phyloP scores from a whole-genome alignment of 345 rosid species.

The Citropsis articulata region DNA sequence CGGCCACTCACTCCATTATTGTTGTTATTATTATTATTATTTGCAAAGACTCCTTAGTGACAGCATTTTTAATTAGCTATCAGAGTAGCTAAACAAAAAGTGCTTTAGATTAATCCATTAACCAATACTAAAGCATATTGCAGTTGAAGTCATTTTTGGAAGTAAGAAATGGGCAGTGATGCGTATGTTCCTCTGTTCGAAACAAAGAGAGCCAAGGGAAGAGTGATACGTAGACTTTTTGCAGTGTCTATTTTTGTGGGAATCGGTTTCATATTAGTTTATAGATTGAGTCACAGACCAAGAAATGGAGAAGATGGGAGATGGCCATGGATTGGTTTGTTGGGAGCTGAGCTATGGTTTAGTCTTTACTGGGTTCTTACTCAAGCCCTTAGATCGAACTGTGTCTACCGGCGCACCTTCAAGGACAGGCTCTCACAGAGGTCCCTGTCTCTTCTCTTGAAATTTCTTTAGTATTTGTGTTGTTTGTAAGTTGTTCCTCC shows the following conservation, averaged over 20 bases:
- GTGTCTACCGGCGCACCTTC: constrained; percentile 32
- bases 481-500: neutral
- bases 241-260: constrained; percentile 29
- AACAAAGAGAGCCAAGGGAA: constrained; percentile 30
- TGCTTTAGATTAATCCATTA: neutral
- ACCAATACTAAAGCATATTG: neutral
- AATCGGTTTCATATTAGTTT: constrained; percentile 29
- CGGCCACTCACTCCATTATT: neutral
- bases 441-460: constrained; percentile 10
- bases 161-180: constrained; percentile 15
- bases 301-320: constrained; percentile 19
- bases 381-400: constrained; percentile 48
- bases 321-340: constrained; percentile 50
- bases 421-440: constrained; percentile 47
- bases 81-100: no score
- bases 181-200: constrained; percentile 33
- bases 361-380: constrained; percentile 45
- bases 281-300: constrained; percentile 32
- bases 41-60: no score
- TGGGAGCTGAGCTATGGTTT: constrained; percentile 49
- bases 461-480: neutral
- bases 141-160: neutral
- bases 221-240: constrained; percentile 18
- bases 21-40: no score
- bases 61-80: no score